Percentiles rank a stretch among this genome's conserved stretches.
phyloP scores from a whole-genome alignment of 805 yeast species.

The Blastobotrys robertii region DNA sequence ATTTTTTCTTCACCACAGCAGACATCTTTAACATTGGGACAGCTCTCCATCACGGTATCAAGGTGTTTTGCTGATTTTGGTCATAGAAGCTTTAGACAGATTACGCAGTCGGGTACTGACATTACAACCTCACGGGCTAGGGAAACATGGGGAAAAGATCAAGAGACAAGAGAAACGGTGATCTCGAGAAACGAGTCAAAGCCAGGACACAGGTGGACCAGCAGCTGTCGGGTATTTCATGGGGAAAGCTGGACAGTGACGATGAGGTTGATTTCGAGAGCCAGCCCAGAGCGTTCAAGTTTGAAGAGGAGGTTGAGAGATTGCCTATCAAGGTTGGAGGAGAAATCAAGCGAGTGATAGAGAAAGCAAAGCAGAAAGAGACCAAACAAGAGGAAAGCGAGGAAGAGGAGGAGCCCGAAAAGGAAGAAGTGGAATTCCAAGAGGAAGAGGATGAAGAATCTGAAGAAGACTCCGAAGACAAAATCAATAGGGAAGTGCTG shows the following conservation, averaged over 20 bases:
- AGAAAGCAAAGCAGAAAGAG: conserved; percentile 23
- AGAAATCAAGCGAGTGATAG: conserved; percentile 54
- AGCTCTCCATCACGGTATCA: too few species aligned
- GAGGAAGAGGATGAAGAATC: conserved; percentile 25
- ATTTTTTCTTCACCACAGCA: conserved; percentile 3
- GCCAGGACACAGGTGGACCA: conserved; percentile 11
- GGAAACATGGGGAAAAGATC: conserved; percentile 17
- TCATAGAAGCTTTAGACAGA: too few species aligned
- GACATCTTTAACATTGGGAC: too few species aligned
- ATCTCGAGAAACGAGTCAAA: conserved; percentile 16
- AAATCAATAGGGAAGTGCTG: conserved; percentile 31
- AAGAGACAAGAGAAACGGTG: conserved; percentile 14
- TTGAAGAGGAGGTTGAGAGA: conserved; percentile 41
- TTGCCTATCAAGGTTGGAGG: conserved; percentile 80
- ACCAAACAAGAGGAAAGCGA: conserved; percentile 24
- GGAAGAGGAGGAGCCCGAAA: conserved; percentile 20
- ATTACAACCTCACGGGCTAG: not conserved
- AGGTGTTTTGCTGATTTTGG: too few species aligned
- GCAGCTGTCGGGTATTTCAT: conserved; percentile 4
- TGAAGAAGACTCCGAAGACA: conserved; percentile 32
- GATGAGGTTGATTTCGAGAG: conserved; percentile 74
- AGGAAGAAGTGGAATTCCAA: conserved; percentile 22
- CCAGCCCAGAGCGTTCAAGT: conserved; percentile 48
- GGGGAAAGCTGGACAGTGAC: conserved; percentile 32
- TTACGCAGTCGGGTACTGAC: too few species aligned